phyloP scores from a whole-genome alignment of 1,284 basidiomycete species.

The Trametes sp. region DNA sequence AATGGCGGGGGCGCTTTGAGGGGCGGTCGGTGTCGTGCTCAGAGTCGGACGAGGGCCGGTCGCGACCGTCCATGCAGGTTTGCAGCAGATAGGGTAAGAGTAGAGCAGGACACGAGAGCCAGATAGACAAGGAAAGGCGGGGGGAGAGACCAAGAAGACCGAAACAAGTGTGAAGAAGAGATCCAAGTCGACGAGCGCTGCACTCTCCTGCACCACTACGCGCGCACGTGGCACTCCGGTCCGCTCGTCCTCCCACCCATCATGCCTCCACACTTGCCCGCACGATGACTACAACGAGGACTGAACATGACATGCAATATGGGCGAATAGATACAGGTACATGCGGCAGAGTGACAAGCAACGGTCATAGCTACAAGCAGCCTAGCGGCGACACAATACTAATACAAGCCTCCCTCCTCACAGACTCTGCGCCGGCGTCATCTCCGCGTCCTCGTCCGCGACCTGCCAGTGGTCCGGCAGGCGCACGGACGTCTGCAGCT shows the following conservation, averaged over 20 bases:
- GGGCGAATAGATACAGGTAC: background rate
- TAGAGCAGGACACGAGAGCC: background rate
- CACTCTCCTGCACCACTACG: background rate
- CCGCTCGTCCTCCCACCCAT: too few species aligned
- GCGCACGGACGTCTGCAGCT: slow-evolving; percentile 1
- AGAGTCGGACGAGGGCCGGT: slow-evolving; percentile 37
- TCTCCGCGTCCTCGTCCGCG: background rate
- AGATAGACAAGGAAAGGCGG: background rate
- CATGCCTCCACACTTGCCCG: too few species aligned
- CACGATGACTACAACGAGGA: too few species aligned
- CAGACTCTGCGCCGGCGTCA: background rate
- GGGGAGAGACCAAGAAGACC: background rate
- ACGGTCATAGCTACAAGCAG: background rate
- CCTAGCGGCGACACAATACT: background rate
- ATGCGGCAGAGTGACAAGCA: background rate
- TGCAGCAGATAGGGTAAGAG: background rate
- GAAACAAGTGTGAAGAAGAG: background rate
- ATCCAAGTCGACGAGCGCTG: background rate
- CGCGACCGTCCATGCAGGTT: slow-evolving; percentile 32
- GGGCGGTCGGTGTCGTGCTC: slow-evolving; percentile 41
- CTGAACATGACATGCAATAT: background rate
- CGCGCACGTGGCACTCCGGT: slow-evolving; percentile 4
- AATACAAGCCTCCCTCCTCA: background rate
- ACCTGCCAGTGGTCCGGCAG: background rate
- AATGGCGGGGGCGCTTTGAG: slow-evolving; percentile 42